Evolutionary conservation across 352 stramenopile genomes (phyloP), one percentile per base, ranked within the genome.

Genomic region (Globisporangium cederbergense): DNA sequence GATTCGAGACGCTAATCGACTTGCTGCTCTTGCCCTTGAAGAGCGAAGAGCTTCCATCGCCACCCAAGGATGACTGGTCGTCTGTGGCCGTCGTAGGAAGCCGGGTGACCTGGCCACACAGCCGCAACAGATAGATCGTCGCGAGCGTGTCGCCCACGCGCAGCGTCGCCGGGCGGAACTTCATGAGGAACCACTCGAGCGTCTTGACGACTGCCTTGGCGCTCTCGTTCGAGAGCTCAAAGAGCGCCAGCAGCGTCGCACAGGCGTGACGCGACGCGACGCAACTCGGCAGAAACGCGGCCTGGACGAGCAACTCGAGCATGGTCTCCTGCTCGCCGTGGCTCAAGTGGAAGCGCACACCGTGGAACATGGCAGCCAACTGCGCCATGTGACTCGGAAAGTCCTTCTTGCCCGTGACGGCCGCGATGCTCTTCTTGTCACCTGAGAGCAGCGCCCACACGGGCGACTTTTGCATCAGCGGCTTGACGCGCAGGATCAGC

Each of bases 41-140:
- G 20, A 58, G 42, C 34, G 28, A 62, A 18, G 53, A 53, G 43
- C 18, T 49, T 2, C 43, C 18, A 42, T 0, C 3, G 36, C 36
- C 9, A 4, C n/a, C 16, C 5, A 5, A 22, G 16, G 43, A 22
- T 22, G 16, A 30, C 20, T 52, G 10, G 46, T 14, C 28, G 16
- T 64, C 52, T 13, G 32, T 25, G 13, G n/a, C n/a, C 1, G 71
- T 50, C 1, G 25, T 28, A 28, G 75, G 76, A 14, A 91, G 64
- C 0, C 85, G 83, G 46, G 71, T 77, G 66, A 92, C 71, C 60
- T 85, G 77, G 0, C 83, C 85, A 22, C 70, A 81, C 3, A 94
- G 65, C 0, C 74, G 73, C 49, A 94, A 49, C 49, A 94, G 32
- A 58, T 91, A 89, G 20, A 88, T 70, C n/a, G 79, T 85, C 6